Evolutionary conservation across 208 protist genomes (phyloP), one percentile per base, ranked within the genome.

Genomic region (Crithidia thermophila): DNA sequence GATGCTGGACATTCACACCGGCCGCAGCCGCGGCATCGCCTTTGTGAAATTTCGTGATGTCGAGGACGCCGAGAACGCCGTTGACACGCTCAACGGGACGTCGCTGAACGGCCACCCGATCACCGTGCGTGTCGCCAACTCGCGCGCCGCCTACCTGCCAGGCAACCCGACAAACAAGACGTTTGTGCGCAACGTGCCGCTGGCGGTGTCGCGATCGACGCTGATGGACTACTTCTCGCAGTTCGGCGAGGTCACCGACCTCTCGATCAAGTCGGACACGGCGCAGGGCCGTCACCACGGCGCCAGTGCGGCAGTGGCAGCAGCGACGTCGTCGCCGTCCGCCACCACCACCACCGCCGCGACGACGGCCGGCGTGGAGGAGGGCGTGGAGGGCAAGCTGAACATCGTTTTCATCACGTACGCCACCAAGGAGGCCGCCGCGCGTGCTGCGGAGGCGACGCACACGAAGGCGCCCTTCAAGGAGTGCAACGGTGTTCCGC

Each of bases 1-100:
- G 34, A 94, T 94, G 88, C 77, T 94, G 1, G 71, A 93, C 73
- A 93, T 93, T 34, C 79, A 84, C 78, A 91, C 80, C 20, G 87
- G 87, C 0, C 75, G 72, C 33, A 89, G 84, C 56, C 82, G 84
- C 36, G 72, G 84, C 39, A 90, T 91, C 36, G 87, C 84, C 25
- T 93, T 93, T 63, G 87, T 93, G 11, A 90, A 91, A 65, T 93
- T 83, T 47, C 72, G n/a, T 1, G 43, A 73, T 4, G 67, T 84
- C 21, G 60, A 72, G 30, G 23, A 60, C 53, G 84, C 87, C 4
- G 77, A 84, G 37, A 43, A 60, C 13, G 87, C 87, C 4, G 59
- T 86, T 4, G 69, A 78, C 10, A 67, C 58, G 21, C 62, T 89
- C 23, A 84, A 89, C 67, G 77, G 77, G 9, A 50, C 67, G 8